A percentile compares a stretch with the other conserved stretches of the same genome.
These are phyloP conservation scores for Pyrus communis DNA, from an alignment of 306 rosid genomes.

Conservation along the genomic window DNA sequence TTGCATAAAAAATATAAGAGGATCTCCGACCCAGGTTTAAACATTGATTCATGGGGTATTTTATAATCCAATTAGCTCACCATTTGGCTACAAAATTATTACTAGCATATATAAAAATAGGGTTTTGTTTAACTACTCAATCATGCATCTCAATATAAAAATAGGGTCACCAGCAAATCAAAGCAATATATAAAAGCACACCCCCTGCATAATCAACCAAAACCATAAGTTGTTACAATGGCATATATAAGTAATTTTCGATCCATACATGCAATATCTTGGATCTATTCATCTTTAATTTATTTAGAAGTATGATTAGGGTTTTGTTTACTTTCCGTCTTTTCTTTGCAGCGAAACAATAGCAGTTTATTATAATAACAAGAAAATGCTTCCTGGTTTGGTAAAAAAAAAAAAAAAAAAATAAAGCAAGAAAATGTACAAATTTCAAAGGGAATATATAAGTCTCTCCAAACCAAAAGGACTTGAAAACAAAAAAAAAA, in stretches of 20 bases:
- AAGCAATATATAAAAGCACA: neutral
- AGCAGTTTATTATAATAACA: too few relatives aligned
- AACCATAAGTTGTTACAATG: neutral
- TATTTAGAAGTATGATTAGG: neutral
- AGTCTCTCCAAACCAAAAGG: neutral
- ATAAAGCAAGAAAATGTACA: too few relatives aligned
- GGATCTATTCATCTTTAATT: too few relatives aligned
- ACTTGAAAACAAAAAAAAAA: neutral
- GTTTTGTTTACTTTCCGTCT: too few relatives aligned
- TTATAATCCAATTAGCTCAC: constrained; percentile 20
- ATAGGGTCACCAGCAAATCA: neutral
- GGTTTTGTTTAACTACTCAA: constrained; percentile 21
- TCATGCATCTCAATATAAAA: constrained; percentile 19
- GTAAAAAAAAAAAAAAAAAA: too few relatives aligned
- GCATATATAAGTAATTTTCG: neutral
- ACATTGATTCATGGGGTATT: constrained; percentile 34
- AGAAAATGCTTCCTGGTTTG: too few relatives aligned
- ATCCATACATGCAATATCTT: too few relatives aligned
- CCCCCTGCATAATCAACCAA: constrained; percentile 11
- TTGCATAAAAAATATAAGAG: constrained; percentile 9
- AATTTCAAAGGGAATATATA: neutral
- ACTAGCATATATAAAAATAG: constrained; percentile 9
- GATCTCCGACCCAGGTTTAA: constrained; percentile 40
- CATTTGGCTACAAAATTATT: constrained; percentile 10
- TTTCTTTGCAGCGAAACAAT: neutral